Conservation (phyloP, 2,329 filamentous ascomycete genomes). For the Neurospora sp. region DNA sequence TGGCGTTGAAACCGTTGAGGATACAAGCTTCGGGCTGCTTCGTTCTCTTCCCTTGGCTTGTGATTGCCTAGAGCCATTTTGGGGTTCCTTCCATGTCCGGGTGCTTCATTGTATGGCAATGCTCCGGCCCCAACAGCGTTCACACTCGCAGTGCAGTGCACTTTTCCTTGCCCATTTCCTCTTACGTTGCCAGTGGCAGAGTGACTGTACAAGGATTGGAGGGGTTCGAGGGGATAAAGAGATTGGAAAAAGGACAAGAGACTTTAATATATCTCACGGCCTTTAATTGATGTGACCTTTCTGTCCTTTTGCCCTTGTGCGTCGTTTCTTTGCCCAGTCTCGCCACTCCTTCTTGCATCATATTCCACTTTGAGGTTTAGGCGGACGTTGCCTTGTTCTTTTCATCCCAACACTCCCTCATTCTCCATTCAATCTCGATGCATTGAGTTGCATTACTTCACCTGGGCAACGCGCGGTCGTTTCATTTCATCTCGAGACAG, state of each 20-base stretch:
- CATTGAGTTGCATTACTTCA: neutral
- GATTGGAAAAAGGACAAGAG: constrained; percentile 7
- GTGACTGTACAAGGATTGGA: neutral
- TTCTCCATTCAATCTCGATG: neutral
- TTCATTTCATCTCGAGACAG: neutral
- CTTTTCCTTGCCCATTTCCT: neutral
- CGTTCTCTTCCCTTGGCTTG: neutral
- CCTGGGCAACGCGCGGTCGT: neutral
- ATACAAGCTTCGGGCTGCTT: neutral
- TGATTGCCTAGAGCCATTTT: neutral
- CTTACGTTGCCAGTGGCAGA: neutral
- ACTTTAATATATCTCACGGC: constrained; percentile 13
- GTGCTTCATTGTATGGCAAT: constrained; percentile 15
- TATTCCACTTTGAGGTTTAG: neutral
- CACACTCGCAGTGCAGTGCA: neutral
- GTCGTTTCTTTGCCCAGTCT: constrained; percentile 13
- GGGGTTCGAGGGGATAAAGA: constrained; percentile 15
- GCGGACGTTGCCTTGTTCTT: neutral
- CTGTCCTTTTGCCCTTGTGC: neutral
- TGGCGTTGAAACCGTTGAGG: neutral
- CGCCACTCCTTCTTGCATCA: constrained; percentile 10
- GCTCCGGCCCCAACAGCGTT: constrained; percentile 12
- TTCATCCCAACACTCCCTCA: neutral
- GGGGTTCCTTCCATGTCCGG: constrained; percentile 19
- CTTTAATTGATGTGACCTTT: constrained; percentile 16